Evolutionary conservation across 2,329 filamentous ascomycete genomes (phyloP).

Genomic region (Sporothrix pallida): DNA sequence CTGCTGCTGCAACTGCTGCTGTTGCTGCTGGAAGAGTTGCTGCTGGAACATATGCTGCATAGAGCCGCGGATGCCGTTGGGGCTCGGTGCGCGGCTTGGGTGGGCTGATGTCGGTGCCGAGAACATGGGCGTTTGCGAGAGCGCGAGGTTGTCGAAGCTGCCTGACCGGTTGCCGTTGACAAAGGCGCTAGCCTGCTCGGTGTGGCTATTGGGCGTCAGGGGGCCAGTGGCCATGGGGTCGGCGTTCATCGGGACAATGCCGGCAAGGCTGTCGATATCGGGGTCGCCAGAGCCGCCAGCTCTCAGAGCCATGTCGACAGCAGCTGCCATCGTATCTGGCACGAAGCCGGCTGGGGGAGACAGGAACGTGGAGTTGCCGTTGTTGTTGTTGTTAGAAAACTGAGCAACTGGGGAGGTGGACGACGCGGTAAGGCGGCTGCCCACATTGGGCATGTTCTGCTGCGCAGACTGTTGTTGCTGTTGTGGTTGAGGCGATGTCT

Average conservation of each 20-base stretch:
- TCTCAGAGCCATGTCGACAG: constrained; percentile 38
- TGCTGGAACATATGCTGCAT: constrained; percentile 52
- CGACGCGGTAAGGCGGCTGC: constrained; percentile 44
- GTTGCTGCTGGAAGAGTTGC: constrained; percentile 44
- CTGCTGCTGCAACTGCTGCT: constrained; percentile 44
- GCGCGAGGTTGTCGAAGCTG: constrained; percentile 68
- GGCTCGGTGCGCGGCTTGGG: constrained; percentile 78
- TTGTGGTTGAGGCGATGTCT: constrained; percentile 56
- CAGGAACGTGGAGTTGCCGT: constrained; percentile 49
- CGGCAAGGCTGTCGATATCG: constrained; percentile 38
- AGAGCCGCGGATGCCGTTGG: constrained; percentile 59
- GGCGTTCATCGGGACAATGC: constrained; percentile 36
- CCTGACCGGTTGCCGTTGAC: constrained; percentile 63
- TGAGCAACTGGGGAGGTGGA: constrained; percentile 56
- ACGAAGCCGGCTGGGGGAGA: constrained; percentile 43
- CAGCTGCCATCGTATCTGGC: constrained; percentile 37
- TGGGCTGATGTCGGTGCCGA: constrained; percentile 75
- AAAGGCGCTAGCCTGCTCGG: constrained; percentile 62
- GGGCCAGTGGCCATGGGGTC: constrained; percentile 51
- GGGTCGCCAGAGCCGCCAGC: constrained; percentile 36
- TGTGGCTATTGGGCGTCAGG: constrained; percentile 69
- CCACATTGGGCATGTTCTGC: constrained; percentile 43
- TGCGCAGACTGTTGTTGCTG: constrained; percentile 46
- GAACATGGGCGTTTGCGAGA: constrained; percentile 63
- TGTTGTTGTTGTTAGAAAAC: constrained; percentile 56